Conservation (phyloP, 1,284 basidiomycete species). For the Coniferiporia sulphurascens region DNA sequence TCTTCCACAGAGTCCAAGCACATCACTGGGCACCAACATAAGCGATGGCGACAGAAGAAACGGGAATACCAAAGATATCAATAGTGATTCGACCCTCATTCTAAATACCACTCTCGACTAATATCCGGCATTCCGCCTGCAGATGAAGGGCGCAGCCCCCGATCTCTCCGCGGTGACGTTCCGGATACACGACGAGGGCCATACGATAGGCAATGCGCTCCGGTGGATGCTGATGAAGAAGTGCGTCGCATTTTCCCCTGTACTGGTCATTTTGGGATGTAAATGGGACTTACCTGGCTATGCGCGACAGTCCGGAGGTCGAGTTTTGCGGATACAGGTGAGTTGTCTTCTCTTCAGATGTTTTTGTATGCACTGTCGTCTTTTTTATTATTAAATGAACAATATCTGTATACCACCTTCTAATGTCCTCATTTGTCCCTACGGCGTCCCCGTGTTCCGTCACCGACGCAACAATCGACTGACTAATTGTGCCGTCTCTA, state of each 20-base stretch:
- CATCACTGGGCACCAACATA: neutral
- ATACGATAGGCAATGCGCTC: conserved; percentile 92
- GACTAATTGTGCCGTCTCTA: conserved; percentile 10
- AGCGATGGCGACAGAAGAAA: neutral
- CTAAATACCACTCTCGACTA: neutral
- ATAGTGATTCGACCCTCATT: neutral
- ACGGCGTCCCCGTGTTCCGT: neutral
- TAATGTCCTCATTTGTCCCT: neutral
- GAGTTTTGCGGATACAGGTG: conserved; percentile 98
- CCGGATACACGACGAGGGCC: conserved; percentile 89
- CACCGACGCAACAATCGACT: neutral
- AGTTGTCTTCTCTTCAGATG: conserved; percentile 23
- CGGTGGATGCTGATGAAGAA: conserved; percentile 99
- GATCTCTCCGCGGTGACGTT: conserved; percentile 91
- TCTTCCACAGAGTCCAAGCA: neutral
- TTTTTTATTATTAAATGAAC: neutral
- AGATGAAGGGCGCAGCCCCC: conserved; percentile 74
- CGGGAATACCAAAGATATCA: conserved; percentile 5
- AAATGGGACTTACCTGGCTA: conserved; percentile 8
- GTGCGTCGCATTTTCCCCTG: conserved; percentile 41
- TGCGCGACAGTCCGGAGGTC: conserved; percentile 77
- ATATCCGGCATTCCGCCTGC: neutral
- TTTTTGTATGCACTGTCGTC: neutral
- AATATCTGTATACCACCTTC: neutral
- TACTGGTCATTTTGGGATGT: neutral